Base-by-base conservation (phyloP, 768 basidiomycete genomes). In the Agaricus sinodeliciosus region DNA sequence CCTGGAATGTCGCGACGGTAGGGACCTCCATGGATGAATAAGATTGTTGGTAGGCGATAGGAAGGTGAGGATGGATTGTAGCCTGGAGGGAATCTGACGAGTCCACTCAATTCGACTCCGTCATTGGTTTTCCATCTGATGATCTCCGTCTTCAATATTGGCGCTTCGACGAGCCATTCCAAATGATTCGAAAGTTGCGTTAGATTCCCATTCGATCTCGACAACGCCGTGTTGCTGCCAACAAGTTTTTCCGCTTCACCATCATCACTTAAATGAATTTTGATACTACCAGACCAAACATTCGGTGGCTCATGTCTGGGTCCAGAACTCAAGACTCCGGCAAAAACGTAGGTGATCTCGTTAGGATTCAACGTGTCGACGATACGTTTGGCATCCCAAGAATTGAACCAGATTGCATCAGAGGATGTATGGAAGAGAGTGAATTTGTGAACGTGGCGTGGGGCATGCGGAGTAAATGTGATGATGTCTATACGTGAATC, bases 401-500 rank as follows among this genome's bases (percentile, higher is more conserved):
- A 64, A 26, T 68, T 67, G 55, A 69, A 70, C 69, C 69, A 70
- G 9, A 70, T 62, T 4, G 65, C 69, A 26, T 70, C 66, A 11
- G 61, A 60, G 13, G 63, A 53, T 1, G 68, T 70, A 9, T 60
- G 59, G 60, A 66, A 69, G 39, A 70, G 57, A 0, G 62, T 63
- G 27, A 63, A 43, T 27, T 44, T 60, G 48, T 50, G 54, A 46
- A 51, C 50, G 26, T 52, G 34, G 5, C 48, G 50, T 9, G 49
- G 54, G 0, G 42, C 56, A 4, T 54, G 51, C 2, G 52, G 44
- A 11, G 59, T 55, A 22, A 63, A 61, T 15, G 69, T 59, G 7
- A 68, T 62, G 13, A 66, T 60, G 27, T 65, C 67, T 16, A 73
- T 69, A 48, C 72, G 68, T 0, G 72, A 73, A 44, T 69, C 65